These are phyloP conservation scores for Raddia distichophylla DNA, from an alignment of 176 grass and related monocot species.

Conservation along the genomic window DNA sequence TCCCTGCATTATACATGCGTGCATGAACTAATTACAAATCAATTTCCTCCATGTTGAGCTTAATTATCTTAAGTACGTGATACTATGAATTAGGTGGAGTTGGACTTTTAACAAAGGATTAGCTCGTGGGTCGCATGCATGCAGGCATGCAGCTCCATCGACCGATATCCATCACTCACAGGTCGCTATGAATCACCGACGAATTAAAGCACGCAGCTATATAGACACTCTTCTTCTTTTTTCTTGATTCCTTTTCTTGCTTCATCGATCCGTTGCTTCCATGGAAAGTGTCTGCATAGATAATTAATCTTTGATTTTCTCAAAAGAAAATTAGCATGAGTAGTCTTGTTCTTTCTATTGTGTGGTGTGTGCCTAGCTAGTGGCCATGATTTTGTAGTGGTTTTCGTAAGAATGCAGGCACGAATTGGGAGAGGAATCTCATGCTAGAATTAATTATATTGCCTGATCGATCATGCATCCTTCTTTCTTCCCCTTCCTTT, in stretches of 20 bases:
- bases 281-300: neutral
- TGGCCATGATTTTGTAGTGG: slow-evolving; percentile 30
- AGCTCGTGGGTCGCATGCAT: slow-evolving; percentile 45
- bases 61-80: slow-evolving; percentile 15
- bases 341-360: neutral
- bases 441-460: neutral
- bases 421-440: slow-evolving; percentile 33
- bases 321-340: neutral
- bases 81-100: slow-evolving; percentile 46
- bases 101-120: slow-evolving; percentile 56
- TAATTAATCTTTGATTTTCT: neutral
- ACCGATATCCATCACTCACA: slow-evolving; percentile 34
- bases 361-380: neutral
- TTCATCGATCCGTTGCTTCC: slow-evolving; percentile 20
- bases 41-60: slow-evolving; percentile 7
- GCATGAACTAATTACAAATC: neutral
- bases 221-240: neutral
- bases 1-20: neutral
- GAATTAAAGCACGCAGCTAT: slow-evolving; percentile 5
- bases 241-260: neutral
- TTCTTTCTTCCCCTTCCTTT: neutral
- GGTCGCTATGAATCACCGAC: slow-evolving; percentile 48
- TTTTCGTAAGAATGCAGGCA: slow-evolving; percentile 54
- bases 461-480: neutral
- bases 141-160: slow-evolving; percentile 21